These are phyloP conservation scores for Cutaneotrichosporon sp. DNA, from an alignment of 1,284 basidiomycete genomes.

Conservation along the genomic window DNA sequence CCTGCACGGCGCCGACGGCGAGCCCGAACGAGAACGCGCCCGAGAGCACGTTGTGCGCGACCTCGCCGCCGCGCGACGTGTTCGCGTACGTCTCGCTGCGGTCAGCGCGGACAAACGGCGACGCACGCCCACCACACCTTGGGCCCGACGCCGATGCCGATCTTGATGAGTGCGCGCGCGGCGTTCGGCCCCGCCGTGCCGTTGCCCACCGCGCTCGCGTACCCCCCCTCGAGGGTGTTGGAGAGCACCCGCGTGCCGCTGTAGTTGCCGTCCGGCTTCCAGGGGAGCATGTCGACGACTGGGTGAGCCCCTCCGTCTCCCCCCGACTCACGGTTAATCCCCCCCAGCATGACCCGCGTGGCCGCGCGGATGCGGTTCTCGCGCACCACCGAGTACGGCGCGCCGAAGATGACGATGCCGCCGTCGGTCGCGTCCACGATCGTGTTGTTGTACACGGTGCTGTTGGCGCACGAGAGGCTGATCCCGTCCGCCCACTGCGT, in stretches of 20 bases:
- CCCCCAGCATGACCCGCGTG: neutral
- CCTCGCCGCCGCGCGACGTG: conserved; percentile 57
- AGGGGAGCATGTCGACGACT: conserved; percentile 69
- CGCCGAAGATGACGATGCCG: conserved; percentile 79
- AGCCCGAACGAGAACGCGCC: conserved; percentile 60
- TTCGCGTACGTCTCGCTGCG: neutral
- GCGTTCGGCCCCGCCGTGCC: neutral
- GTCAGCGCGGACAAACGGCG: conserved; percentile 61
- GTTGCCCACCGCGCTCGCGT: neutral
- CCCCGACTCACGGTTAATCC: conserved; percentile 2
- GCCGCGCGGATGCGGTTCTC: conserved; percentile 65
- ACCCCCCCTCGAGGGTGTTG: conserved; percentile 62
- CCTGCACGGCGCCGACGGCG: conserved; percentile 64
- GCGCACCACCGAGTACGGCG: conserved; percentile 71
- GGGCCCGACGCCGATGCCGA: conserved; percentile 60
- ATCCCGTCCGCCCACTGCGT: conserved; percentile 79
- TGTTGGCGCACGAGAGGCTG: conserved; percentile 65
- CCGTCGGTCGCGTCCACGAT: conserved; percentile 69
- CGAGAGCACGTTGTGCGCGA: conserved; percentile 66
- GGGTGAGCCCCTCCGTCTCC: neutral
- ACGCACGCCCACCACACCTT: conserved; percentile 73
- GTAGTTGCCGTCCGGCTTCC: conserved; percentile 67
- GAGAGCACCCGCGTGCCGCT: conserved; percentile 67
- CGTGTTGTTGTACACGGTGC: conserved; percentile 66
- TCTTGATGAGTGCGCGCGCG: conserved; percentile 5